phyloP scores from a whole-genome alignment of 768 basidiomycete genomes.

The Hydnum rufescens region DNA sequence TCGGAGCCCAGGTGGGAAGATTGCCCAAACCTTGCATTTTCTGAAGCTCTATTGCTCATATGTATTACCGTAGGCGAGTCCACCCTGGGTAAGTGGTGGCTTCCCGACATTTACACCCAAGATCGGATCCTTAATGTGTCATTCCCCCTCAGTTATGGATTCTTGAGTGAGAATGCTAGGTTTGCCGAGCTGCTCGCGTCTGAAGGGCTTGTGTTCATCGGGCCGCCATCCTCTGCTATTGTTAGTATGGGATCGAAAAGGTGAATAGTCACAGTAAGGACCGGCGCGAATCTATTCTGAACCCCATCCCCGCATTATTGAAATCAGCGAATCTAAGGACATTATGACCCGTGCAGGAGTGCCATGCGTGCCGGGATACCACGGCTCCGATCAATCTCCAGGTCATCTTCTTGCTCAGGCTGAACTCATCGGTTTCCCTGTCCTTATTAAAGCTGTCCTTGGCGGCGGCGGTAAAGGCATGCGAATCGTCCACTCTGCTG shows the following conservation, averaged over 20 bases:
- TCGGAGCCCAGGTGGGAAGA: constrained; percentile 58
- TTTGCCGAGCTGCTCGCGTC: constrained; percentile 59
- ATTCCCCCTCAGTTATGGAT: constrained; percentile 42
- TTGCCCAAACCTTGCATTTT: background rate
- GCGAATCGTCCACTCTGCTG: constrained; percentile 52
- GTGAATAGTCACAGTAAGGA: constrained; percentile 20
- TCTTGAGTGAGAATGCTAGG: constrained; percentile 75
- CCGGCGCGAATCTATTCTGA: background rate
- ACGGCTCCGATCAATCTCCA: constrained; percentile 63
- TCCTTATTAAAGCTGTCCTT: constrained; percentile 90
- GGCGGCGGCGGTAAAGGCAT: constrained; percentile 95
- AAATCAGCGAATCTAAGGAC: constrained; percentile 73
- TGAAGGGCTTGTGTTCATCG: constrained; percentile 76
- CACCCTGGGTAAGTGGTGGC: constrained; percentile 54
- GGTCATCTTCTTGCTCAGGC: constrained; percentile 50
- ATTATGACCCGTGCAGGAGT: constrained; percentile 84
- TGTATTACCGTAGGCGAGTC: constrained; percentile 38
- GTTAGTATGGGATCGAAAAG: constrained; percentile 92
- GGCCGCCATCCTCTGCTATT: constrained; percentile 75
- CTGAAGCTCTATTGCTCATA: constrained; percentile 4
- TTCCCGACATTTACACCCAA: background rate
- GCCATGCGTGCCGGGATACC: constrained; percentile 88
- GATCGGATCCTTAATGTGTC: background rate
- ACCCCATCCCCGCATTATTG: background rate
- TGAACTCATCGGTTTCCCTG: constrained; percentile 64